Evolutionary conservation across 2,329 filamentous ascomycete species (phyloP).

Genomic region (Talaromyces sp.): DNA sequence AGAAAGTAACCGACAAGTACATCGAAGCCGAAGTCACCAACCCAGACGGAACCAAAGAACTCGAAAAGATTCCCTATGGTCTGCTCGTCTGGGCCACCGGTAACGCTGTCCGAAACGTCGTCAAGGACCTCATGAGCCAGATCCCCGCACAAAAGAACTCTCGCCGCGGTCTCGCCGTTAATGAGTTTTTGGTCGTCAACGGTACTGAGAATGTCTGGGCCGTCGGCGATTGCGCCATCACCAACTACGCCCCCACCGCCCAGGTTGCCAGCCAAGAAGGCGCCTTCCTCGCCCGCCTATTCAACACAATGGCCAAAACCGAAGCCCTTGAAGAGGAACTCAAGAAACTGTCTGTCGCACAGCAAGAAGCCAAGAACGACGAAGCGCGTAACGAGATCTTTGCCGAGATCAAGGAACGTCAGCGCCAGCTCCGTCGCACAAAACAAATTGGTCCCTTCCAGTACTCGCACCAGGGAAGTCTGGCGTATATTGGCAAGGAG

Average conservation of each 20-base stretch:
- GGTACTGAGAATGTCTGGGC: slow-evolving; percentile 97
- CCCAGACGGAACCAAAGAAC: slow-evolving; percentile 79
- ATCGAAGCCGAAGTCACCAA: slow-evolving; percentile 84
- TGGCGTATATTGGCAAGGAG: slow-evolving; percentile 98
- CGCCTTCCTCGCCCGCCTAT: slow-evolving; percentile 86
- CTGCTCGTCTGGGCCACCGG: slow-evolving; percentile 98
- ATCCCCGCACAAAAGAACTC: slow-evolving; percentile 95
- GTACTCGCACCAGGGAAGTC: slow-evolving; percentile 94
- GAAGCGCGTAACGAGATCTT: slow-evolving; percentile 58
- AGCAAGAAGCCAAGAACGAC: slow-evolving; percentile 64
- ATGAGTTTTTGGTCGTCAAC: slow-evolving; percentile 98
- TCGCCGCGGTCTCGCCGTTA: slow-evolving; percentile 88
- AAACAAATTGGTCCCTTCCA: slow-evolving; percentile 97
- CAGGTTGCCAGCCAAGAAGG: slow-evolving; percentile 97
- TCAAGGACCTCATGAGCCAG: slow-evolving; percentile 86
- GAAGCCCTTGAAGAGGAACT: slow-evolving; percentile 76
- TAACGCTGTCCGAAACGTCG: slow-evolving; percentile 84
- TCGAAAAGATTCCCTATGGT: slow-evolving; percentile 83
- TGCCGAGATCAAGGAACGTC: slow-evolving; percentile 77
- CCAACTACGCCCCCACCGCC: slow-evolving; percentile 94
- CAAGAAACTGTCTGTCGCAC: slow-evolving; percentile 61
- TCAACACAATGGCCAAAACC: slow-evolving; percentile 99
- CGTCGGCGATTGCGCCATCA: slow-evolving; percentile 93
- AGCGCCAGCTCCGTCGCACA: slow-evolving; percentile 81
- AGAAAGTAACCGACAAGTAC: slow-evolving; percentile 87